Base-by-base conservation (phyloP, 2,329 filamentous ascomycete species). In the Colletotrichum eremochloae region DNA sequence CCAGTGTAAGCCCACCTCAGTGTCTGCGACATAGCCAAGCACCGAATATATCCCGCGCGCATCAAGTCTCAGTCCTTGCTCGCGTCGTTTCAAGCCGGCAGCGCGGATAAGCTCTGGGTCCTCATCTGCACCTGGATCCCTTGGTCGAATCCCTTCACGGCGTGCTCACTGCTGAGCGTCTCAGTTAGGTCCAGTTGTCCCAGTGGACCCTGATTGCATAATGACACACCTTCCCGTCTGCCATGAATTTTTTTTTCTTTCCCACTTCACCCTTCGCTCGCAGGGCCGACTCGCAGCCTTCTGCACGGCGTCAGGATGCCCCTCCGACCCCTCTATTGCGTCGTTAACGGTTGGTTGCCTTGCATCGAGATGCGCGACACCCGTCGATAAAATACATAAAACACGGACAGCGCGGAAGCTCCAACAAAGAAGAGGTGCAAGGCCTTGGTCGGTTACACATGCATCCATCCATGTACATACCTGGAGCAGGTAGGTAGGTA, bases 161-260 rank as follows among this genome's bases (percentile, higher is more conserved):
- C 58, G 60, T 58, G 38, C 33, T 57, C 55, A 5, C n/a, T 57
- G 36, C n/a, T 58, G 36, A 58, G 38, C 11, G n/a, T 58, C 56
- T 18, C 36, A 42, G 38, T 42, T 18, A 61, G 70, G 55, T 62
- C 61, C 70, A 70, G 66, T 69, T 66, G 56, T 72, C 55, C 56
- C 55, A 61, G 70, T 72, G 70, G 70, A 72, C 66, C 70, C 70
- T 72, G 60, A 70, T 42, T 65, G 67, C 67, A 70, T 72, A 29
- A 70, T 57, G 67, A 64, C 70, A 70, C 70, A 24, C 61, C 62
- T 61, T 70, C 67, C 53, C 36, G 48, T 72, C 60, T 31, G 46
- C 40, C 56, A n/a, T 50, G 31, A 44, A 53, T 36, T 46, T 61
- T 72, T 63, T 40, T 52, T 50, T 20, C 14, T 42, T 40, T 40